These are phyloP conservation scores for Gracilaria vermiculophylla DNA, from an alignment of 23 red algal genomes.

Conservation along the genomic window DNA sequence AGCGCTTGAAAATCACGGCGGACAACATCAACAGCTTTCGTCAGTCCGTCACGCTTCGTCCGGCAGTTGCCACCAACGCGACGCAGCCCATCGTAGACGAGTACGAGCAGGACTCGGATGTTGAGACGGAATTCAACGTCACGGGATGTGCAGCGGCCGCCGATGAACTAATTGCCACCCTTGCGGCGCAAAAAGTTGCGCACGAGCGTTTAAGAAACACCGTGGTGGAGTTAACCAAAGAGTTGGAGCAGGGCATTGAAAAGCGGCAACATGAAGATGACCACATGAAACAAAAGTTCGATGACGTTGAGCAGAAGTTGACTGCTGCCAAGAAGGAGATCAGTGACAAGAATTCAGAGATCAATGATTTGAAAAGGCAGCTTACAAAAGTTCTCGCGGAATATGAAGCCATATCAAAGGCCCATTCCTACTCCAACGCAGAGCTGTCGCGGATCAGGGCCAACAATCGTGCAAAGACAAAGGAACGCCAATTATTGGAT, in stretches of 20 bases:
- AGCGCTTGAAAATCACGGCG: constrained; percentile 14
- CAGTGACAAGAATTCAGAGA: constrained; percentile 20
- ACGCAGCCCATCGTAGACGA: neutral
- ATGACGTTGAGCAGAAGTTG: neutral
- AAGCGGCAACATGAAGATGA: neutral
- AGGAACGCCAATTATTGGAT: constrained; percentile 32
- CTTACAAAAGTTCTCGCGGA: constrained; percentile 52
- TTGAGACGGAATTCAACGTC: neutral
- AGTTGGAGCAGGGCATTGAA: constrained; percentile 22
- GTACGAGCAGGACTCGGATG: constrained; percentile 49
- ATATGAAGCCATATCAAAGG: constrained; percentile 60
- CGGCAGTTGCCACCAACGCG: neutral
- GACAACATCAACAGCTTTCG: constrained; percentile 19
- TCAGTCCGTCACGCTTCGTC: neutral
- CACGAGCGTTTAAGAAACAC: constrained; percentile 39
- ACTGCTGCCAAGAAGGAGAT: neutral
- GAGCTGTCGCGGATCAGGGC: constrained; percentile 54
- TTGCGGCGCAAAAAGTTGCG: constrained; percentile 33
- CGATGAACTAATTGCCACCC: constrained; percentile 35
- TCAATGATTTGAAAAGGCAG: constrained; percentile 38
- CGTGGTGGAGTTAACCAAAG: constrained; percentile 35
- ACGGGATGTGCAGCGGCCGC: constrained; percentile 1
- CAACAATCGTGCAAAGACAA: constrained; percentile 59
- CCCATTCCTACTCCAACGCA: constrained; percentile 67
- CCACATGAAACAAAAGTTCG: neutral